Percentiles rank a stretch among this genome's conserved stretches.
Evolutionary conservation across 2,329 filamentous ascomycete species (phyloP).

Genomic region (Claviceps fusiformis): DNA sequence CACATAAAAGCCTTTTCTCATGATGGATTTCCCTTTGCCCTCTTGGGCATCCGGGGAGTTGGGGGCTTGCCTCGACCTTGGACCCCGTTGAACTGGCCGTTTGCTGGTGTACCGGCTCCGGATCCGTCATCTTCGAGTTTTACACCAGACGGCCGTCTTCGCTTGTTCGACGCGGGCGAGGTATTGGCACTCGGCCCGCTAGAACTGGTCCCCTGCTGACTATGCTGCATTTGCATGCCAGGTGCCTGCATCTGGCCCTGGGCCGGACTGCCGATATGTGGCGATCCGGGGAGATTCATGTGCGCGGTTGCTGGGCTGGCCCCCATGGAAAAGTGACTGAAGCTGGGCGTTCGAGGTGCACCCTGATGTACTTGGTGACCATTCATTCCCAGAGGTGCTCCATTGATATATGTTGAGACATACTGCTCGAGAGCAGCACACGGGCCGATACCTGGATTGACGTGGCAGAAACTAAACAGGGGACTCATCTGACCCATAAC

Average conservation of each 20-base stretch:
- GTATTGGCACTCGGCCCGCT: slow-evolving; percentile 56
- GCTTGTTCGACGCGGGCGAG: slow-evolving; percentile 47
- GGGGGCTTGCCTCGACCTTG: slow-evolving; percentile 37
- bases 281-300: slow-evolving; percentile 48
- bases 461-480: slow-evolving; percentile 44
- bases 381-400: slow-evolving; percentile 26
- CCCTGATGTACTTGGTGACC: slow-evolving; percentile 35
- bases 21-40: slow-evolving; percentile 33
- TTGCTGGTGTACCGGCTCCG: slow-evolving; percentile 34
- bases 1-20: slow-evolving; percentile 8
- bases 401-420: slow-evolving; percentile 33
- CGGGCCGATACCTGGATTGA: slow-evolving; percentile 39
- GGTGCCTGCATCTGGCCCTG: slow-evolving; percentile 50
- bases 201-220: slow-evolving; percentile 53
- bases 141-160: slow-evolving; percentile 41
- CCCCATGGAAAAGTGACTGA: slow-evolving; percentile 44
- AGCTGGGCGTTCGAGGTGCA: slow-evolving; percentile 37
- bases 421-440: slow-evolving; percentile 49
- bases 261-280: slow-evolving; percentile 46
- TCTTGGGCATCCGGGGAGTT: slow-evolving; percentile 44
- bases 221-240: slow-evolving; percentile 52
- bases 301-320: slow-evolving; percentile 47
- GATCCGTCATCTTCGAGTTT: slow-evolving; percentile 43
- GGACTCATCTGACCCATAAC: slow-evolving; percentile 55
- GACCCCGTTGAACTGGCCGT: slow-evolving; percentile 38